Base-by-base conservation (phyloP, 768 basidiomycete species). In the Scleroderma bovista region DNA sequence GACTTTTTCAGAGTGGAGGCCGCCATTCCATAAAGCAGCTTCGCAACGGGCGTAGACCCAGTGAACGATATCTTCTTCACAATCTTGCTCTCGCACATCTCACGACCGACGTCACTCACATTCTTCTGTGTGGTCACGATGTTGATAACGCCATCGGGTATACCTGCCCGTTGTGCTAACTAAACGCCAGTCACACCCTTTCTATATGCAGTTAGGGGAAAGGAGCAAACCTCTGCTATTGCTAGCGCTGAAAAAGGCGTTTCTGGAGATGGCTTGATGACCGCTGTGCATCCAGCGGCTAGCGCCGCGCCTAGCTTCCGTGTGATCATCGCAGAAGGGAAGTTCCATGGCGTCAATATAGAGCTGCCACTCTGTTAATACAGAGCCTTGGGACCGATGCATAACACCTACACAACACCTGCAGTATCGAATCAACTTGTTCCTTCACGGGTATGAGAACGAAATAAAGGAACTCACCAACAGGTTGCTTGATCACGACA, bases 121-220 rank as follows among this genome's bases (percentile, higher is more conserved):
- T 96, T 81, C 63, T 86, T 86, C 43, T 86, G 79, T 2, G 93
- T 93, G 2, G 93, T 89, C 37, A 99, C 82, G 44, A 96, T 77
- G 69, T 99, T 98, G 66, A 99, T 83, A 33, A 97, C 96, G 39
- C 96, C 96, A 31, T 88, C 81, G 5, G 96, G 95, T 39, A 99
- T 72, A 31, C 95, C 96, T n/a, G 94, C 95, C 36, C 92, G 85
- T 40, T 75, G 75, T 2, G 83, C 81, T 29, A 98, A 78, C 88
- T 94, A 40, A 23, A 53, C 20, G 31, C 36, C 5, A 33, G 19
- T 15, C 1, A 29, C 9, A 4, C 26, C 26, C 6, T 10, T 50
- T 51, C 39, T 33, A 47, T 46, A 26, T 1, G 29, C 20, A 5
- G 23, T 17, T 8, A 20, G 48, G 8, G 17, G 2, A 44, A 26